A percentile compares a stretch with the other conserved stretches of the same genome.
phyloP scores from a whole-genome alignment of 768 basidiomycete species.

The Rhizopogon vulgaris region DNA sequence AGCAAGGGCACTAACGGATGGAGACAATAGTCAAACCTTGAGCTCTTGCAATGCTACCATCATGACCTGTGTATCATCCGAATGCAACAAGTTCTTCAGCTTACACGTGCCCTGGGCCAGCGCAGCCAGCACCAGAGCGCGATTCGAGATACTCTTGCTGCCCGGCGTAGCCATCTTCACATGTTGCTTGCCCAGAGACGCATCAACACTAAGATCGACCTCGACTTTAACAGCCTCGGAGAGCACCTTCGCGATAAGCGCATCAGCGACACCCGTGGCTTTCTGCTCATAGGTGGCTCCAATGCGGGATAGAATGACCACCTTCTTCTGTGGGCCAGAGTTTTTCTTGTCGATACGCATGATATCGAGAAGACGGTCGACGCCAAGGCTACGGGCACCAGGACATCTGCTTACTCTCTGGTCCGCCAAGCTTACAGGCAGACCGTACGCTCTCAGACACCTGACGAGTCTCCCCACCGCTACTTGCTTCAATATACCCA shows the following conservation, averaged over 20 bases:
- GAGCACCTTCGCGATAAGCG: slow-evolving; percentile 75
- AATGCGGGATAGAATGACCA: slow-evolving; percentile 86
- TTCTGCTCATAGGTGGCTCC: slow-evolving; percentile 89
- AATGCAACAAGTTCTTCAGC: slow-evolving; percentile 87
- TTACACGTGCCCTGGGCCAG: slow-evolving; percentile 84
- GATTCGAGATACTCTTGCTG: slow-evolving; percentile 94
- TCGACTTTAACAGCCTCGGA: slow-evolving; percentile 73
- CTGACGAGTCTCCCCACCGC: slow-evolving; percentile 86
- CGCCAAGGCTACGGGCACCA: slow-evolving; percentile 63
- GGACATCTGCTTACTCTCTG: slow-evolving; percentile 71
- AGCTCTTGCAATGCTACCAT: slow-evolving; percentile 89
- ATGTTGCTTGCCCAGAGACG: slow-evolving; percentile 13
- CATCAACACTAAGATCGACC: slow-evolving; percentile 21
- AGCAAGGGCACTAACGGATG: neutral
- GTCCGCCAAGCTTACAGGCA: slow-evolving; percentile 79
- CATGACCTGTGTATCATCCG: slow-evolving; percentile 99
- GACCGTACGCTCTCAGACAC: slow-evolving; percentile 84
- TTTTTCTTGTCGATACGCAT: slow-evolving; percentile 99
- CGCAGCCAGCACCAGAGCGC: slow-evolving; percentile 89
- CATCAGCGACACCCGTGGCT: slow-evolving; percentile 81
- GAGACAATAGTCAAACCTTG: slow-evolving; percentile 42
- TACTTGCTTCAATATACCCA: slow-evolving; percentile 87
- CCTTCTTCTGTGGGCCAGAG: slow-evolving; percentile 84
- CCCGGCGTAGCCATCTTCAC: slow-evolving; percentile 89
- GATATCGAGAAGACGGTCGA: slow-evolving; percentile 81